phyloP scores from a whole-genome alignment of 768 basidiomycete species.

The Strobilomyces confusus region DNA sequence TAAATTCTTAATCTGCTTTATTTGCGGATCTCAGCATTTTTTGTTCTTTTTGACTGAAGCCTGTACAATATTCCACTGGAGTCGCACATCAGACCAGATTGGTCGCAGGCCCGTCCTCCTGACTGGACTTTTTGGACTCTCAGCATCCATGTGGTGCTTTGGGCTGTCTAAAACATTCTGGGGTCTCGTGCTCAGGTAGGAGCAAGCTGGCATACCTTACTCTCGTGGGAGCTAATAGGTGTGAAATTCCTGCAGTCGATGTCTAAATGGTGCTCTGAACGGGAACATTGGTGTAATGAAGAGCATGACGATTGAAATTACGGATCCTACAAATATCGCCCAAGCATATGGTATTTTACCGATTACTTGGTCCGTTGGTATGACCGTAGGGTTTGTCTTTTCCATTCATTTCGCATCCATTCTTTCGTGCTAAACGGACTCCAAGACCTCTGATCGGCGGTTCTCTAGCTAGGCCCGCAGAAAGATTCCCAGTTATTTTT shows the following conservation, averaged over 20 bases:
- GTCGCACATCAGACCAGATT: constrained; percentile 45
- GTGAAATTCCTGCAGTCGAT: constrained; percentile 32
- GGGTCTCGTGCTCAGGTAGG: constrained; percentile 39
- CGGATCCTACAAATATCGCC: constrained; percentile 29
- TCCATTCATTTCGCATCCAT: not conserved
- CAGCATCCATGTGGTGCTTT: constrained; percentile 45
- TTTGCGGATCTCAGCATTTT: constrained; percentile 34
- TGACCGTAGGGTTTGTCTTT: constrained; percentile 38
- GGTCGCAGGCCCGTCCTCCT: constrained; percentile 49
- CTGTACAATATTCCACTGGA: constrained; percentile 46
- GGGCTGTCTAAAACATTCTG: constrained; percentile 46
- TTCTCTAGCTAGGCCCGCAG: constrained; percentile 55
- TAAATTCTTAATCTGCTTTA: not conserved
- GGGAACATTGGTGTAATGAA: constrained; percentile 56
- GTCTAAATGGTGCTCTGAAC: constrained; percentile 45
- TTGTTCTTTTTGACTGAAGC: constrained; percentile 49
- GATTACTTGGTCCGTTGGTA: constrained; percentile 40
- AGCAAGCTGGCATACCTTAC: not conserved
- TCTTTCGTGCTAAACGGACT: constrained; percentile 1
- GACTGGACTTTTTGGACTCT: constrained; percentile 42
- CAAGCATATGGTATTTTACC: constrained; percentile 59
- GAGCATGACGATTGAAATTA: constrained; percentile 44
- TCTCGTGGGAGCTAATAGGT: not conserved
- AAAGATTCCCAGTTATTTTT: constrained; percentile 61
- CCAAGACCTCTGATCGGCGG: constrained; percentile 70